Evolutionary conservation across 2,329 filamentous ascomycete species (phyloP).

Genomic region (Ceratocystis huliohia): DNA sequence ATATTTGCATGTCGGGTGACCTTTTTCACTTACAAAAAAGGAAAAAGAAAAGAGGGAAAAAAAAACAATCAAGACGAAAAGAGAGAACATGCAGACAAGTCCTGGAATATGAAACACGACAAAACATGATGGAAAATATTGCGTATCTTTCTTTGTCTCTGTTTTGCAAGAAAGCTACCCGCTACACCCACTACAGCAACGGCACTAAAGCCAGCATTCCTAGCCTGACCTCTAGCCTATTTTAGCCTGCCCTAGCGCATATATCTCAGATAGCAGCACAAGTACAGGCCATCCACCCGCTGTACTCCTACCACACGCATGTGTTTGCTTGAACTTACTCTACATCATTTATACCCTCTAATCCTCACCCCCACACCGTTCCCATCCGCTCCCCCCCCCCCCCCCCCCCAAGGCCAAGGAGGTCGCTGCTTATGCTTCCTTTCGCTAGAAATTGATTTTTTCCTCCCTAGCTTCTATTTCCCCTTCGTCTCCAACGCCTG

Average conservation of each 20-base stretch:
- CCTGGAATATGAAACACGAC: not conserved
- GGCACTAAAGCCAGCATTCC: not conserved
- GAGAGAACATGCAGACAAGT: not conserved
- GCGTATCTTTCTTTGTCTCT: too few relatives aligned
- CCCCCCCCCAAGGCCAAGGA: too few relatives aligned
- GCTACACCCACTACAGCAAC: too few relatives aligned
- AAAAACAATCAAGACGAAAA: not conserved
- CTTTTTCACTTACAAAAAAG: not conserved
- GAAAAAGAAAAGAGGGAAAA: not conserved
- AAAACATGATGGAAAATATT: too few relatives aligned
- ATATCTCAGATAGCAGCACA: not conserved
- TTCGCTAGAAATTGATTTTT: too few relatives aligned
- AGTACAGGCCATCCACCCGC: not conserved
- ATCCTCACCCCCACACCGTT: too few relatives aligned
- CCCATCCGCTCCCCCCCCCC: too few relatives aligned
- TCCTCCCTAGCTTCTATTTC: too few relatives aligned
- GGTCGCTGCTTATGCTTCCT: too few relatives aligned
- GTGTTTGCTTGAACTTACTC: not conserved
- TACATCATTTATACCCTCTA: too few relatives aligned
- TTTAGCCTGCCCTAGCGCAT: not conserved
- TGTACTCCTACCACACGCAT: not conserved
- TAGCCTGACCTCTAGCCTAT: not conserved
- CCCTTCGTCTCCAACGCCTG: too few relatives aligned
- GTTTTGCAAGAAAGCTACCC: too few relatives aligned
- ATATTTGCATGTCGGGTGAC: conserved; percentile 7